Evolutionary conservation across 345 rosid genomes (phyloP).

Genomic region (Linum lewisii): DNA sequence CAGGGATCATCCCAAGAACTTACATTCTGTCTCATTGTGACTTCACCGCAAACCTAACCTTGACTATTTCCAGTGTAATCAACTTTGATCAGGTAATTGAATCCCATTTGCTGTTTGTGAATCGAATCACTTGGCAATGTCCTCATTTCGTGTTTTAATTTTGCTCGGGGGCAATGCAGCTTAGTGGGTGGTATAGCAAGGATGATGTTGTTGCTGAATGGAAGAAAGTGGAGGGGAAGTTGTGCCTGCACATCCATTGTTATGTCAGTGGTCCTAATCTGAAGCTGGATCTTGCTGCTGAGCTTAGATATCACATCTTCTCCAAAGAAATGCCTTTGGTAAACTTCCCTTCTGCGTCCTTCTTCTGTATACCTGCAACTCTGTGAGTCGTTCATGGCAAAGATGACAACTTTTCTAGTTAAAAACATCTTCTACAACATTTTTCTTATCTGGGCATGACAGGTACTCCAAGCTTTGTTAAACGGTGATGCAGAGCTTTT

Average conservation of each 20-base stretch:
- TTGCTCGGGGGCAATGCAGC: slow-evolving; percentile 24
- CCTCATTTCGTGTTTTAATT: background rate
- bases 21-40: slow-evolving; percentile 90
- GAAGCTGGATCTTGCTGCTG: slow-evolving; percentile 64
- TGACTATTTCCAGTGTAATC: slow-evolving; percentile 68
- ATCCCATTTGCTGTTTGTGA: slow-evolving; percentile 3
- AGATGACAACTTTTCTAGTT: no score
- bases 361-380: no score
- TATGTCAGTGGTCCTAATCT: slow-evolving; percentile 71
- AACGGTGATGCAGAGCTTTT: slow-evolving; percentile 75
- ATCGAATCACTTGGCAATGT: background rate
- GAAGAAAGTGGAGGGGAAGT: slow-evolving; percentile 55
- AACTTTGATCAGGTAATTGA: slow-evolving; percentile 55
- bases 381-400: no score
- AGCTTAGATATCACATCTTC: slow-evolving; percentile 83
- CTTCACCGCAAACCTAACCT: slow-evolving; percentile 76
- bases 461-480: slow-evolving; percentile 73
- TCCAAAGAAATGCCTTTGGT: slow-evolving; percentile 91
- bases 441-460: slow-evolving; percentile 8
- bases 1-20: slow-evolving; percentile 54
- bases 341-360: slow-evolving; percentile 15
- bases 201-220: slow-evolving; percentile 96
- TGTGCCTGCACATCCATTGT: slow-evolving; percentile 68
- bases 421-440: background rate
- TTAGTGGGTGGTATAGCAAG: slow-evolving; percentile 76